These are phyloP conservation scores for Paspalum notatum DNA, from an alignment of 176 grass and related monocot species.

Conservation along the genomic window DNA sequence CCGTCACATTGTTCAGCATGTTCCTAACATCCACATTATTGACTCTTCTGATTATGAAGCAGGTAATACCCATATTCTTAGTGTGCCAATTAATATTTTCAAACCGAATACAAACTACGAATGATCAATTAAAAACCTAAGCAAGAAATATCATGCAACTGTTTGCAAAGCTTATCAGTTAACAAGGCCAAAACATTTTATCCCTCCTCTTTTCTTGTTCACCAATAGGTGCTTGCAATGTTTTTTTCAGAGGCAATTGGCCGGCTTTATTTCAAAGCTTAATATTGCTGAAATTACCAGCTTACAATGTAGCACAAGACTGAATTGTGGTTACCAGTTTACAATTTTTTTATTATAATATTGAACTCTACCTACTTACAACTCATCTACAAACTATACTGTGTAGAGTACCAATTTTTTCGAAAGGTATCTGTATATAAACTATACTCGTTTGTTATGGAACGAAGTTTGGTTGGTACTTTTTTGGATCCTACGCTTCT, in stretches of 20 bases:
- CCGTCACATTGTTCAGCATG: slow-evolving; percentile 39
- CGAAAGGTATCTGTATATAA: neutral
- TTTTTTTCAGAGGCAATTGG: no score
- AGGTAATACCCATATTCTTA: slow-evolving; percentile 29
- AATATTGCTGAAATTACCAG: no score
- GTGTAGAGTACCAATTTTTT: neutral
- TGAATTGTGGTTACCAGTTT: no score
- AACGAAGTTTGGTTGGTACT: neutral
- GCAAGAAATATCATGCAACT: neutral
- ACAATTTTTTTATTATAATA: no score
- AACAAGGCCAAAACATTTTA: neutral
- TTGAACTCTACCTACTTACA: no score
- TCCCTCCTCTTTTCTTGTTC: neutral
- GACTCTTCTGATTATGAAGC: slow-evolving; percentile 25
- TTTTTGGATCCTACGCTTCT: neutral
- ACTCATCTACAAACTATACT: neutral
- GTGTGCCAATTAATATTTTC: neutral
- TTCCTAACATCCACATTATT: slow-evolving; percentile 40
- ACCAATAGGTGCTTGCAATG: neutral
- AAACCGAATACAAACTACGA: neutral
- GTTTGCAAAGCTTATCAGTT: neutral
- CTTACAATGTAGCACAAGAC: no score
- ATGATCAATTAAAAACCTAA: neutral
- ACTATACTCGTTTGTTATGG: neutral
- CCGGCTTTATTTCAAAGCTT: no score